These are phyloP conservation scores for Coemansia sp. DNA, from an alignment of 192 early-diverging fungal genomes.

Conservation along the genomic window DNA sequence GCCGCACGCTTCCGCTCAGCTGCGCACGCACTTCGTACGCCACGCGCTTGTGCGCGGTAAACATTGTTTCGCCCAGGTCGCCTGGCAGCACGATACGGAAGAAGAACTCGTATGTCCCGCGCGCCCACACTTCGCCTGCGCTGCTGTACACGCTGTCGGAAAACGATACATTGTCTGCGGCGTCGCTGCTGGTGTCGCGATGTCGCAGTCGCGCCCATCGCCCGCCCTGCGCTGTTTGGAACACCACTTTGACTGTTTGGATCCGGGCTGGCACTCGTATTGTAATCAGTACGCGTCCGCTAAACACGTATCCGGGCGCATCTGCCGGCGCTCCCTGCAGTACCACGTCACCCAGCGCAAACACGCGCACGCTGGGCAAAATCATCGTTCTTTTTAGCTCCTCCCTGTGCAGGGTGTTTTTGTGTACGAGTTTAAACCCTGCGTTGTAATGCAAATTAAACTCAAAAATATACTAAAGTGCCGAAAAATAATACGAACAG, in stretches of 20 bases:
- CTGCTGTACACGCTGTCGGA: slow-evolving; percentile 11
- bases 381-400: slow-evolving; percentile 20
- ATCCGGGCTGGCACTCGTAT: slow-evolving; percentile 28
- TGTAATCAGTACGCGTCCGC: slow-evolving; percentile 45
- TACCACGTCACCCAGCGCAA: slow-evolving; percentile 43
- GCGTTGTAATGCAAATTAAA: too few relatives aligned
- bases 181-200: neutral
- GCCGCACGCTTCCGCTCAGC: slow-evolving; percentile 23
- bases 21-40: slow-evolving; percentile 44
- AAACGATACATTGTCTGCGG: neutral
- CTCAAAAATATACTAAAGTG: too few relatives aligned
- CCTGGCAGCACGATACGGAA: slow-evolving; percentile 49
- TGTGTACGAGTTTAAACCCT: too few relatives aligned
- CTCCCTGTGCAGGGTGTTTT: neutral
- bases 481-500: too few relatives aligned
- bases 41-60: slow-evolving; percentile 44
- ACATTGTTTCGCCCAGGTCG: slow-evolving; percentile 50
- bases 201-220: slow-evolving; percentile 4
- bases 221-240: slow-evolving; percentile 39
- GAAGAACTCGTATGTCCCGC: slow-evolving; percentile 45
- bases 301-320: slow-evolving; percentile 35
- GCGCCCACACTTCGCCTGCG: slow-evolving; percentile 16
- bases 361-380: slow-evolving; percentile 40
- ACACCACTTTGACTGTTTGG: slow-evolving; percentile 25
- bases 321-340: slow-evolving; percentile 38